A percentile compares a stretch with the other conserved stretches of the same genome.
These are phyloP conservation scores for Parathielavia appendiculata DNA, from an alignment of 495 filamentous ascomycete genomes.

Conservation along the genomic window DNA sequence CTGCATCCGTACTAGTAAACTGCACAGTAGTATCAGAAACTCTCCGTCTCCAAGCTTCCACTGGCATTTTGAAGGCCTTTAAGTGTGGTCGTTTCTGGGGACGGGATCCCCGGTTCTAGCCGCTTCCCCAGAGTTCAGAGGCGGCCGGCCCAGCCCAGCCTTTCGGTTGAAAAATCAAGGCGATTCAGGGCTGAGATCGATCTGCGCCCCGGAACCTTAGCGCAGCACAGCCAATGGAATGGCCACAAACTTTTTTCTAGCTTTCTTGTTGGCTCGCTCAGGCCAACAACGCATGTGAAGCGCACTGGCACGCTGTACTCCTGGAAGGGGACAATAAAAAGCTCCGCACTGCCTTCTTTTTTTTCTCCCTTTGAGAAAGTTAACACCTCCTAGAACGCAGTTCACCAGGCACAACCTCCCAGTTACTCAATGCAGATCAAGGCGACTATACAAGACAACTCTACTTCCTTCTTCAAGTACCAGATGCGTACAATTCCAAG, in stretches of 20 bases:
- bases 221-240: slow-evolving; percentile 5
- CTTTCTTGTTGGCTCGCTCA: slow-evolving; percentile 1
- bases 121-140: slow-evolving; percentile 3
- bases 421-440: slow-evolving; percentile 44
- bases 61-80: neutral
- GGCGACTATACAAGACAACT: slow-evolving; percentile 37
- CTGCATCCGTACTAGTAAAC: too few relatives aligned
- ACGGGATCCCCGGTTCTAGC: neutral
- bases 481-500: slow-evolving; percentile 44
- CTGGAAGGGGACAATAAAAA: too few relatives aligned
- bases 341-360: slow-evolving; percentile 10
- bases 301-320: neutral
- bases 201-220: slow-evolving; percentile 1
- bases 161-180: slow-evolving; percentile 7
- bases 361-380: slow-evolving; percentile 18
- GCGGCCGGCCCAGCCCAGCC: slow-evolving; percentile 1
- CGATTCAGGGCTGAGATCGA: slow-evolving; percentile 13
- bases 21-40: too few relatives aligned
- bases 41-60: too few relatives aligned
- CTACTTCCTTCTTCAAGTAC: slow-evolving; percentile 42
- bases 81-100: slow-evolving; percentile 2
- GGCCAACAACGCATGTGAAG: slow-evolving; percentile 6
- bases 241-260: slow-evolving; percentile 12
- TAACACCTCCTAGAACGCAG: neutral
- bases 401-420: slow-evolving; percentile 3